These are phyloP conservation scores for Odontarrhena argentea DNA, from an alignment of 345 rosid species.

Conservation along the genomic window DNA sequence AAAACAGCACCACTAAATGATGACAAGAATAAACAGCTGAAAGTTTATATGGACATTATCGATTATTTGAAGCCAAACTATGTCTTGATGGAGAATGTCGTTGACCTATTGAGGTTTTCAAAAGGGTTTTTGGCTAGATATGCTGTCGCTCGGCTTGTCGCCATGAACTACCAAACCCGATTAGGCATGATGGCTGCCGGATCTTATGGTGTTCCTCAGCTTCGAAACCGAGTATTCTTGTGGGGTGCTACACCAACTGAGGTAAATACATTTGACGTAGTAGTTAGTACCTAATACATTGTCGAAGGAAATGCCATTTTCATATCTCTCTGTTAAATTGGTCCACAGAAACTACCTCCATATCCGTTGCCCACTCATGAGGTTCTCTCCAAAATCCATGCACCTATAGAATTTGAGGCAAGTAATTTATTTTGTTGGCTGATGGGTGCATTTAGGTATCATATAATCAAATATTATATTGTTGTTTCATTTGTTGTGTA, in stretches of 20 bases:
- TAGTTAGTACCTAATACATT: neutral
- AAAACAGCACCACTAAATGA: constrained; percentile 40
- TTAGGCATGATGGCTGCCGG: constrained; percentile 55
- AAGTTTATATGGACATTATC: constrained; percentile 43
- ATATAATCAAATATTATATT: neutral
- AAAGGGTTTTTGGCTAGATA: constrained; percentile 44
- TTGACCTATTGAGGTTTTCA: constrained; percentile 49
- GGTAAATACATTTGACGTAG: constrained; percentile 32
- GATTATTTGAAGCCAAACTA: constrained; percentile 50
- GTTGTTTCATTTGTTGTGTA: constrained; percentile 7
- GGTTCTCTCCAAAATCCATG: constrained; percentile 21
- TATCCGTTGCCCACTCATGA: constrained; percentile 59
- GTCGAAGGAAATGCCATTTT: neutral
- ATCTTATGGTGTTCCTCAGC: constrained; percentile 54
- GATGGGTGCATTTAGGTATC: neutral
- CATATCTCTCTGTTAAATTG: constrained; percentile 10
- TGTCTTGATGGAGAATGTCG: constrained; percentile 61
- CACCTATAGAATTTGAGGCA: constrained; percentile 51
- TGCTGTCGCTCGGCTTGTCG: constrained; percentile 51
- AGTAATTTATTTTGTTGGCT: neutral
- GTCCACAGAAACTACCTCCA: constrained; percentile 47
- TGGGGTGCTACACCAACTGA: constrained; percentile 52
- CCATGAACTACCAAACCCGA: constrained; percentile 51
- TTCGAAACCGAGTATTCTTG: constrained; percentile 47
- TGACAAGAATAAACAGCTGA: constrained; percentile 40